Evolutionary conservation across 2,329 filamentous ascomycete species (phyloP).

Genomic region (Blastomyces emzantsi): DNA sequence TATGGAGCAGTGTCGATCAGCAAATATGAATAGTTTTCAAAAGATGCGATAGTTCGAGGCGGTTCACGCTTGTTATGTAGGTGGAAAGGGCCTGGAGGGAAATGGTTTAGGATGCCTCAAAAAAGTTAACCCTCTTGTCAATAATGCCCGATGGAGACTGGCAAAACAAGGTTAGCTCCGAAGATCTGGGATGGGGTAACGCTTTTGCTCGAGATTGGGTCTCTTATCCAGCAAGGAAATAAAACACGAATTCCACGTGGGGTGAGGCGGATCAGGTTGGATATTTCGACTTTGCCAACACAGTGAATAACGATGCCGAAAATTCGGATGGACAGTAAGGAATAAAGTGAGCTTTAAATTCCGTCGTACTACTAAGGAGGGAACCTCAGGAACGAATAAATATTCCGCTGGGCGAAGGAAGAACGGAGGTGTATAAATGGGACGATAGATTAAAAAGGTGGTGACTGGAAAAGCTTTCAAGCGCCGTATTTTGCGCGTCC

Average conservation of each 20-base stretch:
- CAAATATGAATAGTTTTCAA: background rate
- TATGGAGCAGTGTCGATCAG: background rate
- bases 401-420: background rate
- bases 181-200: background rate
- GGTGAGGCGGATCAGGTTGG: background rate
- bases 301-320: background rate
- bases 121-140: background rate
- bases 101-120: background rate
- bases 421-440: background rate
- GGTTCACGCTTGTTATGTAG: slow-evolving; percentile 2
- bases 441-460: background rate
- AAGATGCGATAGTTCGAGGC: background rate
- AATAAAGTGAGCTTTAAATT: background rate
- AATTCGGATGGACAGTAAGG: background rate
- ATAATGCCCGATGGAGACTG: background rate
- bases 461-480: background rate
- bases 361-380: background rate
- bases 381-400: background rate
- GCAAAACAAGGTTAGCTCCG: slow-evolving; percentile 3
- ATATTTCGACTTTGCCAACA: background rate
- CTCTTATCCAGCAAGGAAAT: background rate
- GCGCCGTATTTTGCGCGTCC: background rate
- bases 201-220: slow-evolving; percentile 1
- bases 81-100: background rate
- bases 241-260: slow-evolving; percentile 1